These are phyloP conservation scores for Chenopodium suecicum DNA, from an alignment of 148 eudicot species.

Conservation along the genomic window DNA sequence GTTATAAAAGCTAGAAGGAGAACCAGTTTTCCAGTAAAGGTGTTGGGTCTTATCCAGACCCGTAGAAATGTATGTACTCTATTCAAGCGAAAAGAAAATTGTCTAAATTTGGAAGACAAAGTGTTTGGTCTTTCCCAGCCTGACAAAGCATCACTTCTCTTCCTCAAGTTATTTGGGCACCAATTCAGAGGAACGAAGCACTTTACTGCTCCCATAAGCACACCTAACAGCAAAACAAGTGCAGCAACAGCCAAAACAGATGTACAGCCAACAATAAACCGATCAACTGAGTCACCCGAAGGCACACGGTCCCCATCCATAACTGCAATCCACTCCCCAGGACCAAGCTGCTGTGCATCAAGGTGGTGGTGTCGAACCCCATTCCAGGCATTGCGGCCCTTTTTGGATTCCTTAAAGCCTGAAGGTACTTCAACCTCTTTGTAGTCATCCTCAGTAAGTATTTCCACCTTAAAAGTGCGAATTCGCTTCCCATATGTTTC, in stretches of 20 bases:
- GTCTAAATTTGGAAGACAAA: slow-evolving; percentile 53
- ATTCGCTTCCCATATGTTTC: slow-evolving; percentile 76
- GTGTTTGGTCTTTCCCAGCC: slow-evolving; percentile 59
- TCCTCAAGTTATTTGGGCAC: slow-evolving; percentile 73
- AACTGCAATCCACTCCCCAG: slow-evolving; percentile 79
- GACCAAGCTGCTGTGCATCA: slow-evolving; percentile 69
- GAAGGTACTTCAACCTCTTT: slow-evolving; percentile 73
- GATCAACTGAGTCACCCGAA: slow-evolving; percentile 63
- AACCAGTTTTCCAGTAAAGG: slow-evolving; percentile 47
- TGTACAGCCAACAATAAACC: slow-evolving; percentile 58
- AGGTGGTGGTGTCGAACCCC: slow-evolving; percentile 89
- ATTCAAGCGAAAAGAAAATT: slow-evolving; percentile 66
- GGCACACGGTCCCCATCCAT: slow-evolving; percentile 92
- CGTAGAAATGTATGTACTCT: slow-evolving; percentile 49
- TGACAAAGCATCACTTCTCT: slow-evolving; percentile 70
- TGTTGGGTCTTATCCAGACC: slow-evolving; percentile 61
- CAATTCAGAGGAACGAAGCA: slow-evolving; percentile 79
- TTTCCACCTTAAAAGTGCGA: slow-evolving; percentile 64
- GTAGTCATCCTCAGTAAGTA: slow-evolving; percentile 61
- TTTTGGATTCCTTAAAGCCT: slow-evolving; percentile 54
- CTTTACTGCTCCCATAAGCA: slow-evolving; percentile 68
- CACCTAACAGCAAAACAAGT: slow-evolving; percentile 59
- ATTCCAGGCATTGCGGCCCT: slow-evolving; percentile 86
- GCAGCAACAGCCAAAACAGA: slow-evolving; percentile 47
- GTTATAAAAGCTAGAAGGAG: slow-evolving; percentile 41